Conservation (phyloP, 495 filamentous ascomycete genomes). For the Lasiosphaeria ovina region DNA sequence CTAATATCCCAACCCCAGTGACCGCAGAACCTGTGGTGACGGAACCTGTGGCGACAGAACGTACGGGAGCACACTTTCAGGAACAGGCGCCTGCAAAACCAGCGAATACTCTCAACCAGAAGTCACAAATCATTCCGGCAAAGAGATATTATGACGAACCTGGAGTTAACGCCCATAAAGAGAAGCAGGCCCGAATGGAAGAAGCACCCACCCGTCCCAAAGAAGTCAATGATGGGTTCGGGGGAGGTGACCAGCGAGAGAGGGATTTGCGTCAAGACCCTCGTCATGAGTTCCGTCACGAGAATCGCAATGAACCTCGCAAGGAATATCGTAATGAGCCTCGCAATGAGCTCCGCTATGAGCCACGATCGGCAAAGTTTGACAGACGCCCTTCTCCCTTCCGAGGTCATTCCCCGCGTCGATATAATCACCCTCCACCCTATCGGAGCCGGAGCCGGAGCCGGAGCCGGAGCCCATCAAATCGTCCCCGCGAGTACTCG, state of each 20-base stretch:
- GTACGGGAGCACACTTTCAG: too few relatives aligned
- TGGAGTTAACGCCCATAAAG: background rate
- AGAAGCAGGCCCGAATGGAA: slow-evolving; percentile 14
- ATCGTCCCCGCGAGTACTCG: slow-evolving; percentile 23
- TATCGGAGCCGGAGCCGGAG: slow-evolving; percentile 6
- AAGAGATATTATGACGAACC: slow-evolving; percentile 15
- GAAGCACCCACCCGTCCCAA: background rate
- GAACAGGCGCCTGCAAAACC: background rate
- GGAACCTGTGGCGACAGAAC: too few relatives aligned
- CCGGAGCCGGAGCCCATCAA: slow-evolving; percentile 17
- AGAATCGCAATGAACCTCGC: too few relatives aligned
- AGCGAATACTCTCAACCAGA: background rate
- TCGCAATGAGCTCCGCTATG: too few relatives aligned
- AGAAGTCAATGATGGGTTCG: background rate
- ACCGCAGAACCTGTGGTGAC: slow-evolving; percentile 1
- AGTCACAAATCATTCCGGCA: background rate
- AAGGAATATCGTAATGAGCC: background rate
- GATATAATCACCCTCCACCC: slow-evolving; percentile 17
- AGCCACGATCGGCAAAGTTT: background rate
- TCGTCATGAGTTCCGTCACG: background rate
- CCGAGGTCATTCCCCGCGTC: slow-evolving; percentile 13
- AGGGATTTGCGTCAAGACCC: slow-evolving; percentile 1
- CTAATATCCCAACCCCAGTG: slow-evolving; percentile 16
- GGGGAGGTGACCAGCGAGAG: slow-evolving; percentile 2
- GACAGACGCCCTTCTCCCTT: background rate